These are phyloP conservation scores for Saccharomyces hybrid DNA, from an alignment of 1,139 yeast species.

Conservation along the genomic window DNA sequence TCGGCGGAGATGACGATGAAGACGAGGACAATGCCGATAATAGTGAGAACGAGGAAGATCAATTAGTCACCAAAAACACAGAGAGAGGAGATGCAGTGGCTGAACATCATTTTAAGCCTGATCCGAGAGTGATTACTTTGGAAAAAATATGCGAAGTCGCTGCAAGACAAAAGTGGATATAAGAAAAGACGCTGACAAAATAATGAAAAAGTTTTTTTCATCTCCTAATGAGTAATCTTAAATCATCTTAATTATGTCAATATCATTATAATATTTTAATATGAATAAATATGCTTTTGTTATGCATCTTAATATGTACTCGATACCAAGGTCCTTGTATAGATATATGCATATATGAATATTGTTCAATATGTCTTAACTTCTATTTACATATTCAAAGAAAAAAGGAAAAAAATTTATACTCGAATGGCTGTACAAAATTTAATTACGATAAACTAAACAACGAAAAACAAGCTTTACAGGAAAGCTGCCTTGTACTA, in stretches of 20 bases:
- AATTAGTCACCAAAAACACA: background rate
- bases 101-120: slow-evolving; percentile 24
- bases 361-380: background rate
- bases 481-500: background rate
- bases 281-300: background rate
- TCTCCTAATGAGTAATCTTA: background rate
- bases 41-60: background rate
- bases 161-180: slow-evolving; percentile 33
- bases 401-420: background rate
- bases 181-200: background rate
- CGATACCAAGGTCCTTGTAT: background rate
- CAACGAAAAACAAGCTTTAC: background rate
- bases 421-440: background rate
- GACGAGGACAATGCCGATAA: slow-evolving; percentile 12
- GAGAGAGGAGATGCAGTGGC: slow-evolving; percentile 8
- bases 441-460: background rate
- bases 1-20: slow-evolving; percentile 23
- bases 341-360: background rate
- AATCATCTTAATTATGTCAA: background rate
- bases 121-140: slow-evolving; percentile 31
- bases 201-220: background rate
- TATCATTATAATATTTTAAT: background rate
- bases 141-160: slow-evolving; percentile 33
- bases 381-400: background rate
- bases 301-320: background rate